Conservation (phyloP, 306 rosid genomes). For the Citrullus mucosospermus region DNA sequence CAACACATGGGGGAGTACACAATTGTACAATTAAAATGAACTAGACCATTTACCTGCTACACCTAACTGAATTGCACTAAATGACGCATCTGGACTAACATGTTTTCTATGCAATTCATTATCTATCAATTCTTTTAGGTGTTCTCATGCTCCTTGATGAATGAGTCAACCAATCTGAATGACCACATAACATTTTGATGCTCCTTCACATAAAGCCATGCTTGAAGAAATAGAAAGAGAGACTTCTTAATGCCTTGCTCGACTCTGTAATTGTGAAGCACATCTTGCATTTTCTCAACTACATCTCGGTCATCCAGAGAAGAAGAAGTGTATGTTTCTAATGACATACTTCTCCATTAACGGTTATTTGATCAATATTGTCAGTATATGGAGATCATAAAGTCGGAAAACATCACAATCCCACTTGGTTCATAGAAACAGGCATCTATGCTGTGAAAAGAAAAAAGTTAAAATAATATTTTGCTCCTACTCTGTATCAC, state of each 20-base stretch:
- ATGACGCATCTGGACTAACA: not conserved
- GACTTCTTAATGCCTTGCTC: slow-evolving; percentile 69
- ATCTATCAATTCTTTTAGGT: slow-evolving; percentile 22
- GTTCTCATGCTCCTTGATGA: slow-evolving; percentile 39
- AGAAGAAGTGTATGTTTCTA: not conserved
- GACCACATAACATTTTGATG: slow-evolving; percentile 71
- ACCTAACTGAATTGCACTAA: not conserved
- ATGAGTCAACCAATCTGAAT: slow-evolving; percentile 59
- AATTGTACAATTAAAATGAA: not conserved
- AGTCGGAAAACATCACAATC: not conserved
- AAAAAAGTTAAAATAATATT: too few relatives aligned
- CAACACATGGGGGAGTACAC: not conserved
- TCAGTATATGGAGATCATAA: not conserved
- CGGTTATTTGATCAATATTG: not conserved
- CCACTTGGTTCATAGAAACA: not conserved
- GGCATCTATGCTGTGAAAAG: not conserved
- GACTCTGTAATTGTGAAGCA: slow-evolving; percentile 62
- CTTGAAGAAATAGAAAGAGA: slow-evolving; percentile 84
- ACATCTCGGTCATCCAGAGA: slow-evolving; percentile 42
- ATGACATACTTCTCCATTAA: not conserved
- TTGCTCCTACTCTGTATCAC: too few relatives aligned
- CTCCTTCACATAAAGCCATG: slow-evolving; percentile 91
- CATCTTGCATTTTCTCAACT: slow-evolving; percentile 64
- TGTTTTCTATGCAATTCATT: not conserved
- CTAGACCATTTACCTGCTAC: not conserved